Evolutionary conservation across 1,284 basidiomycete genomes (phyloP).

Genomic region (Bondarzewia mesenterica): DNA sequence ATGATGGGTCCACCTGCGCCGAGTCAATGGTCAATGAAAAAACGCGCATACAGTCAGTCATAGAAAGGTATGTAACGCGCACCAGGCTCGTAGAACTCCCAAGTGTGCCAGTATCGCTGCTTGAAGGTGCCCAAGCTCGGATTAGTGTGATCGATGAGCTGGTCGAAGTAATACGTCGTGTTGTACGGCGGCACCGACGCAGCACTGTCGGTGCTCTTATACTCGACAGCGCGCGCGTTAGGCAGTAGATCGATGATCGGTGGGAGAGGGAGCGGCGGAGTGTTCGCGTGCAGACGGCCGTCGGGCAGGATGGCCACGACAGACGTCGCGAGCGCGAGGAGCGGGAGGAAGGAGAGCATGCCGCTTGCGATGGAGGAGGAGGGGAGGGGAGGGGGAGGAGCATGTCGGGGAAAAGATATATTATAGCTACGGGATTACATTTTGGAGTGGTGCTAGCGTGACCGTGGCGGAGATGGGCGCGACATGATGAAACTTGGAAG

Average conservation of each 20-base stretch:
- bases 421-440: not conserved
- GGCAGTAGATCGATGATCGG: not conserved
- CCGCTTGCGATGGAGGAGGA: not conserved
- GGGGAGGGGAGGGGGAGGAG: not conserved
- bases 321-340: not conserved
- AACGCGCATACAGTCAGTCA: not conserved
- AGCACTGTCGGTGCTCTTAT: not conserved
- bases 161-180: conserved; percentile 57
- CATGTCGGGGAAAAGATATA: not conserved
- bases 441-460: not conserved
- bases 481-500: too few species aligned
- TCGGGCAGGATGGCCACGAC: not conserved
- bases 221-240: not conserved
- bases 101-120: conserved; percentile 65
- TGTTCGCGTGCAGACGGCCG: not conserved
- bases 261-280: not conserved
- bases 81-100: conserved; percentile 54
- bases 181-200: conserved; percentile 11
- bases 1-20: conserved; percentile 60
- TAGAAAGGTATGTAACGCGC: not conserved
- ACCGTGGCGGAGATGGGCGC: not conserved
- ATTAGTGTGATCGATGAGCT: conserved; percentile 65
- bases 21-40: not conserved
- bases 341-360: not conserved
- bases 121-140: conserved; percentile 69